A percentile compares a stretch with the other conserved stretches of the same genome.
Conservation (phyloP, 1,139 yeast species). For the Nakaseomyces sp. region DNA sequence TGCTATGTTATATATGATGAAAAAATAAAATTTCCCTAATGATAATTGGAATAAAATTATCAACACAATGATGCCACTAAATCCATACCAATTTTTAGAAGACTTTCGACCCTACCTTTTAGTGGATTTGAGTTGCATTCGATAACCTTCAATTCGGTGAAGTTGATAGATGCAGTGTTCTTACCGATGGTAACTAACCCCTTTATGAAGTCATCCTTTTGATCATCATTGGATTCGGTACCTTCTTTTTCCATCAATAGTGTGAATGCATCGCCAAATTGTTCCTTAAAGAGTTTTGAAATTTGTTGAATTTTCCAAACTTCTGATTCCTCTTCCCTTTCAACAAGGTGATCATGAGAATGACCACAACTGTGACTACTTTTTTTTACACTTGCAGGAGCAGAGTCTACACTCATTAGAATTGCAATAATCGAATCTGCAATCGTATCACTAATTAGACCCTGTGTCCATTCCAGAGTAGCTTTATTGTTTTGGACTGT, state of each 20-base stretch:
- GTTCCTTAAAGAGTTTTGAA: constrained; percentile 59
- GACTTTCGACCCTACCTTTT: constrained; percentile 73
- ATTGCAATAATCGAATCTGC: constrained; percentile 94
- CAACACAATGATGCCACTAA: constrained; percentile 69
- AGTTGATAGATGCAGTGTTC: constrained; percentile 61
- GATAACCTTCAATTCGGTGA: constrained; percentile 55
- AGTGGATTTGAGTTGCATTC: constrained; percentile 65
- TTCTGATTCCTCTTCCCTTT: constrained; percentile 15
- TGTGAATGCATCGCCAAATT: constrained; percentile 71
- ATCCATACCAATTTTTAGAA: constrained; percentile 66
- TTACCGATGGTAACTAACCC: constrained; percentile 53
- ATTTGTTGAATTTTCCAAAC: constrained; percentile 56
- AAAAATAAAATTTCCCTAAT: too few species aligned
- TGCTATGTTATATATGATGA: not conserved
- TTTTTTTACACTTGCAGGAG: constrained; percentile 88
- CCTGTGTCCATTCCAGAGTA: constrained; percentile 85
- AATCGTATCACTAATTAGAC: constrained; percentile 80
- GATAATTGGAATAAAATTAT: not conserved
- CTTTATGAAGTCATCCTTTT: constrained; percentile 13
- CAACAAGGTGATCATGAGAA: constrained; percentile 29
- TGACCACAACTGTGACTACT: constrained; percentile 55
- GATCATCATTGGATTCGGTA: constrained; percentile 35
- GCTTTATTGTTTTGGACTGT: constrained; percentile 44
- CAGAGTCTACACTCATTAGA: constrained; percentile 80
- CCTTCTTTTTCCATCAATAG: constrained; percentile 28